Evolutionary conservation across 306 rosid species (phyloP), one percentile per base, ranked within the genome.

Genomic region (Dalbergia cultrata): DNA sequence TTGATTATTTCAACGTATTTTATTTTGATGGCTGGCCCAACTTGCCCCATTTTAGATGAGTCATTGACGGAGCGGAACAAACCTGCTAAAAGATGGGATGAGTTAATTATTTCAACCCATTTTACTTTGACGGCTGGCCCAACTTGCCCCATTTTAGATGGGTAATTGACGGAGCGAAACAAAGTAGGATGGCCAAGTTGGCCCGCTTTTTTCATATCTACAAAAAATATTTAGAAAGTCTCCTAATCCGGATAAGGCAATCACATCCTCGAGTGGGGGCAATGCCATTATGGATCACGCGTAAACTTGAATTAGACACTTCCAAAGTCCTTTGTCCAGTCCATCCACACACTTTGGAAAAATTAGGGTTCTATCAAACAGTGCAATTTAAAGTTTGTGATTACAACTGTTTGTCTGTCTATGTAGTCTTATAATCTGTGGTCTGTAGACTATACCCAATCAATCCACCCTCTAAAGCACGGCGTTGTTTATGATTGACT

Each of bases 381-480:
- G 64, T 80, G 73, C 66, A 62, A 31, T 60, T 80, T 64, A 84
- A 86, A 88, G 86, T 75, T 75, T 76, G 80, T 86, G 88, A 89
- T 76, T 75, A 18, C 61, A 75, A 81, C 87, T 74, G 50, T 80
- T 78, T 74, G 70, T 85, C 77, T 26, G 26, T 77, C 75, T 63
- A 34, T 73, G 7, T 52, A 52, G 63, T 61, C 37, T 80, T 63
- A n/a, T 12, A 65, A 54, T 65, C 5, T 56, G 18, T 81, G 54
- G 83, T 73, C 87, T 35, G 41, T 67, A 31, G 9, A 45, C 12
- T 34, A 33, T 21, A 18, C 33, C 37, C 69, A 44, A 41, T 43
- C 37, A 17, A 17, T 45, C 16, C 44, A 18, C 9, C 14, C 39
- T 26, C 35, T 31, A 50, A 66, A 66, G 14, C 41, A 49, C 10